phyloP scores from a whole-genome alignment of 345 rosid species.

The Raphanus sativus region DNA sequence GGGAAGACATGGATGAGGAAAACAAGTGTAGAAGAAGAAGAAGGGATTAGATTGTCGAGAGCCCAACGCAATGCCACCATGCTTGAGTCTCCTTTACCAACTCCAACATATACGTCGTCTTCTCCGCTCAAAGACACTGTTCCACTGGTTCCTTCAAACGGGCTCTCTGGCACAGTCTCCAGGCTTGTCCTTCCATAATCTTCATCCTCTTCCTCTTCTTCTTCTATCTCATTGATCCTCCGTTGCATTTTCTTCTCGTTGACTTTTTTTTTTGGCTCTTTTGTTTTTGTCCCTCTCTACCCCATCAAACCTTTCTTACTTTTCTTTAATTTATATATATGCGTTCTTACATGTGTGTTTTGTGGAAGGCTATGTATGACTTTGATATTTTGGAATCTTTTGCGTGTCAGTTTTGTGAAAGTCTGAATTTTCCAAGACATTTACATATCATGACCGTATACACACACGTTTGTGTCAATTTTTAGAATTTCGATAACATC shows the following conservation, averaged over 20 bases:
- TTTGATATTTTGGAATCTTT: constrained; percentile 12
- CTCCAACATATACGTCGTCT: constrained; percentile 65
- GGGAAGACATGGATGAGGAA: constrained; percentile 69
- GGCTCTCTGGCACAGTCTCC: constrained; percentile 35
- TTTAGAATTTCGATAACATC: neutral
- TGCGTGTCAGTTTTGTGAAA: constrained; percentile 33
- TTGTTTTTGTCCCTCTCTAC: constrained; percentile 2
- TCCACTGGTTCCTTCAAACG: constrained; percentile 44
- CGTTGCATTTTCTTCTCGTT: constrained; percentile 29
- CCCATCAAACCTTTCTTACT: constrained; percentile 1
- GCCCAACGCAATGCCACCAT: constrained; percentile 81
- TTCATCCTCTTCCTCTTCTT: constrained; percentile 21
- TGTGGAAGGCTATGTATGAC: constrained; percentile 12
- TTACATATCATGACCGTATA: constrained; percentile 16
- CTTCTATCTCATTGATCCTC: constrained; percentile 39
- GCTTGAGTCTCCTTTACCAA: constrained; percentile 78
- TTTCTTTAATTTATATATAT: constrained; percentile 8
- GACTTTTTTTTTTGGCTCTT: constrained; percentile 29
- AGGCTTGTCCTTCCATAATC: constrained; percentile 29
- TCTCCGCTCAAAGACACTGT: constrained; percentile 48
- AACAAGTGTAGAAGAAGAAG: constrained; percentile 39
- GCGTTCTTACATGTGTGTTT: neutral
- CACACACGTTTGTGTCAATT: neutral
- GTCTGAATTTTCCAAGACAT: constrained; percentile 22
- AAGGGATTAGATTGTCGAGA: constrained; percentile 40